Evolutionary conservation across 495 filamentous ascomycete genomes (phyloP), one percentile per base, ranked within the genome.

Genomic region (Trichoderma gamsii): DNA sequence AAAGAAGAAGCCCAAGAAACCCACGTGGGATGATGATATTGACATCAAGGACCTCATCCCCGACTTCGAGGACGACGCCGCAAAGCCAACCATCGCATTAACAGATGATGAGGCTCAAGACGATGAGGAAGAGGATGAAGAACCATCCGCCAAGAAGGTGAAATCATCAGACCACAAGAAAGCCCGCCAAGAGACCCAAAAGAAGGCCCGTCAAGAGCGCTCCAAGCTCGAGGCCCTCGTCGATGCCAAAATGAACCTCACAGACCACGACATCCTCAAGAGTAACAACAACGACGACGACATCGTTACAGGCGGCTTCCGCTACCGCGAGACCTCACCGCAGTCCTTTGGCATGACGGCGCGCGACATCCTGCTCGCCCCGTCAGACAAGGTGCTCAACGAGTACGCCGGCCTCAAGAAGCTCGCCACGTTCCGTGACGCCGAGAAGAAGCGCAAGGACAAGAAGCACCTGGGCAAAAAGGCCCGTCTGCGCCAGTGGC

Each of bases 21-120:
- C 95, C 23, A 91, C 88, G 67, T 99, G 93, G 91, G 90, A 96
- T 69, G 92, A 97, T 71, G 95, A 99, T 73, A 97, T 98, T 72
- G 93, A 97, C 72, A 97, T 98, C 79, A 90, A 88, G 35, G 94
- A 99, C 75, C 78, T 99, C 38, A 78, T 97, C 49, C 92, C 93
- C 2, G 92, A 95, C 68, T 97, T 96, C 73, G 86, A 91, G 16
- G 87, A 88, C 41, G 80, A 81, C 21, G 77, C 75, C 25, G 76
- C 79, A 12, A 83, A 82, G 15, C 85, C 87, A 27, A 74, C 77
- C 0, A 76, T 89, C 63, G 79, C 81, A 1, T 77, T 88, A 3
- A 84, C 86, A 3, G 83, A 88, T 66, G 81, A 83, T 38, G 82
- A 83, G n/a, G 84, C 75, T 23, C 71, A 74, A 41, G 68, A 84